Conservation (phyloP, 495 filamentous ascomycete genomes). For the Lepraria neglecta region DNA sequence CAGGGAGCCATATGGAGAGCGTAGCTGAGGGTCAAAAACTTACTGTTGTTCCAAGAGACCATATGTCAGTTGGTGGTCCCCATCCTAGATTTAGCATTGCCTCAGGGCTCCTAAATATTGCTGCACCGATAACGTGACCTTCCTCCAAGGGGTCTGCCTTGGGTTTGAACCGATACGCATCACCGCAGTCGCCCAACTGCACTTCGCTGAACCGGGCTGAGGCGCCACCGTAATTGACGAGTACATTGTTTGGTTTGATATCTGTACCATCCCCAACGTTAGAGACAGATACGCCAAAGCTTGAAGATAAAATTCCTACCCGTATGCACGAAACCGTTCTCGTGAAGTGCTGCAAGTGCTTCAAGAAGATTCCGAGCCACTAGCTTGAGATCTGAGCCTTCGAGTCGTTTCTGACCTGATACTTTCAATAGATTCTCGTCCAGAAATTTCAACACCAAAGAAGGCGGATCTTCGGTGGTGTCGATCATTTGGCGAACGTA, state of each 20-base stretch:
- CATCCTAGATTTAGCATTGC: slow-evolving; percentile 6
- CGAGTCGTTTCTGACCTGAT: slow-evolving; percentile 33
- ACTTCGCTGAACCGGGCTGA: slow-evolving; percentile 12
- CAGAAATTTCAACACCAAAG: slow-evolving; percentile 39
- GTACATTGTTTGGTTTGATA: background rate
- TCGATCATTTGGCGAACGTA: slow-evolving; percentile 15
- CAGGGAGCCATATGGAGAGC: background rate
- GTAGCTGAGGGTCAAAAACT: background rate
- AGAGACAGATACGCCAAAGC: background rate
- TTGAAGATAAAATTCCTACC: background rate
- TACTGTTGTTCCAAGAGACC: slow-evolving; percentile 16
- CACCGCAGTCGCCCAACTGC: slow-evolving; percentile 9
- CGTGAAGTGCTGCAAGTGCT: slow-evolving; percentile 1
- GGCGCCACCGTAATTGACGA: background rate
- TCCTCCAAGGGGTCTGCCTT: background rate
- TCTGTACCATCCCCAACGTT: background rate
- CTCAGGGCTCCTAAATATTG: slow-evolving; percentile 11
- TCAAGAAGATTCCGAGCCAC: slow-evolving; percentile 1
- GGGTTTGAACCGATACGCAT: background rate
- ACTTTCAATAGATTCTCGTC: slow-evolving; percentile 36
- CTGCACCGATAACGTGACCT: slow-evolving; percentile 10
- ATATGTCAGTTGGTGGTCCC: slow-evolving; percentile 11
- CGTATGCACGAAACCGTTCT: slow-evolving; percentile 6
- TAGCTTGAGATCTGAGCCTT: background rate
- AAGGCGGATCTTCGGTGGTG: slow-evolving; percentile 31